Base-by-base conservation (phyloP, 331 rosid genomes). In the Saraca asoca region DNA sequence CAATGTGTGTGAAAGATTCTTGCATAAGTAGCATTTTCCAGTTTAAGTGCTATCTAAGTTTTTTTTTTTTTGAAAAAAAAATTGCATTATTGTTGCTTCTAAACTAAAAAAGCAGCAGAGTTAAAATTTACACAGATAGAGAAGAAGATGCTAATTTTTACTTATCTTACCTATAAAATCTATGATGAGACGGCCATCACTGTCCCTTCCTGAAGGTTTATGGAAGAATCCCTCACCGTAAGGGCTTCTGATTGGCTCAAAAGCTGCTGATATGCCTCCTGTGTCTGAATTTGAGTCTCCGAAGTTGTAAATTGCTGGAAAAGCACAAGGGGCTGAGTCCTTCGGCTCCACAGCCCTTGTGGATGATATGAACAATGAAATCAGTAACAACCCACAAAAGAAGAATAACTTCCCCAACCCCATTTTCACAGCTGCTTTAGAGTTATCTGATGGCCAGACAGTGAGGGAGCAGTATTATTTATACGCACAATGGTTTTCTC, bases 221-320 rank as follows among this genome's bases (percentile, higher is more conserved):
- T 80, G 85, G 80, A 89, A 89, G 75, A 76, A 89, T 2, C 95
- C 87, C 43, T 66, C 77, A 7, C 98, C 98, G 31, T 90, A 85
- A 0, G 98, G 98, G 7, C 64, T 66, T 2, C 64, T 48, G 41
- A 90, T 90, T 2, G 98, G 97, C 13, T 69, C 82, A 74, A 93
- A 93, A 3, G 90, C 87, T 7, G 94, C 94, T 13, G 94, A 87
- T 16, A 84, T 87, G 73, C 87, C 89, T 37, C 98, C 98, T 5
- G 98, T 93, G 71, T 93, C 98, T 7, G 98, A 93, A 54, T 93
- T 93, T 1, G 98, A 93, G 83, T 90, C 98, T 0, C 98, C 98
- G 44, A 90, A 93, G 87, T 93, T 93, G 90, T 90, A 93, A 46
- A 90, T 69, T 34, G 95, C 98, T 17, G 98, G 96, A 49, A 90